These are phyloP conservation scores for Nicotiana obtusifolia DNA, from an alignment of 257 asterid species.

Conservation along the genomic window DNA sequence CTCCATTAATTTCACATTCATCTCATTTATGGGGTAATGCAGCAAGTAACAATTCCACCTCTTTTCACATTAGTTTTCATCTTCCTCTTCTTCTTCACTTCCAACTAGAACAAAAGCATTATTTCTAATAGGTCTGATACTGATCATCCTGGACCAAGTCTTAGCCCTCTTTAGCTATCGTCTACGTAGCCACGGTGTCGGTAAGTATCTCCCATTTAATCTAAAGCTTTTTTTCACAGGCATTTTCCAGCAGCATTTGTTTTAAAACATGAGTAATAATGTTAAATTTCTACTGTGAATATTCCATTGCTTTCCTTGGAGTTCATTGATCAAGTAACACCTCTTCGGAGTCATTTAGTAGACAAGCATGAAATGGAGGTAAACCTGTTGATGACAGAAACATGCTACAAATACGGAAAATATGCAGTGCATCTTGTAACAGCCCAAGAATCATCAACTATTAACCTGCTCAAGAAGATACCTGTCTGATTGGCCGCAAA, in stretches of 20 bases:
- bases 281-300: neutral
- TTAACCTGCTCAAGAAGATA: constrained; percentile 12
- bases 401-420: neutral
- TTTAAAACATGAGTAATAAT: neutral
- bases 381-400: neutral
- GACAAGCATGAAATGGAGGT: neutral
- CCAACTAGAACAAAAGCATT: neutral
- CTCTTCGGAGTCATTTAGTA: neutral
- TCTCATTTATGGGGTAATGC: neutral
- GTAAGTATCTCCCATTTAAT: neutral
- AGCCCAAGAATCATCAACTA: neutral
- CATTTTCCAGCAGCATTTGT: neutral
- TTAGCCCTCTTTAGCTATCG: neutral
- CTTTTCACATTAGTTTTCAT: constrained; percentile 7
- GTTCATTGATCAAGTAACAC: neutral
- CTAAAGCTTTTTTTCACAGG: neutral
- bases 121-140: neutral
- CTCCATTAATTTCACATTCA: constrained; percentile 6
- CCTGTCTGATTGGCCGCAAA: constrained; percentile 96
- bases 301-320: neutral
- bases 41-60: neutral
- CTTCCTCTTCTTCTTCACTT: neutral
- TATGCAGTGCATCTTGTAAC: neutral
- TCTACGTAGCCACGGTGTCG: neutral
- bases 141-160: neutral